phyloP scores from a whole-genome alignment of 2,329 filamentous ascomycete genomes.

The Sporothrix humicola region DNA sequence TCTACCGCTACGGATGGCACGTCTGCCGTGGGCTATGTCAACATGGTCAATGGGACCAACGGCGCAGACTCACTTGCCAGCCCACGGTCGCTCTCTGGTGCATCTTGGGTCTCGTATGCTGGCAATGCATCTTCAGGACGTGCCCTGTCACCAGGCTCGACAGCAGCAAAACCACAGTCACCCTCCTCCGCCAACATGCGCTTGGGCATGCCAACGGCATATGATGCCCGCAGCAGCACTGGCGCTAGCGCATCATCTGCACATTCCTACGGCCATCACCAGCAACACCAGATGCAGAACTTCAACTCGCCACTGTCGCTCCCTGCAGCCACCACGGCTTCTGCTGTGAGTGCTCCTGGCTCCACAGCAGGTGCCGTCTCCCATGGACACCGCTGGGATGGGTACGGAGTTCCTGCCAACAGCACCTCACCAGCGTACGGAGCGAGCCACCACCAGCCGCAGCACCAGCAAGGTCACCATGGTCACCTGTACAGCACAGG shows the following conservation, averaged over 20 bases:
- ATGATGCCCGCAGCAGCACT: conserved; percentile 40
- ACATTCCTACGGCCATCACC: conserved; percentile 34
- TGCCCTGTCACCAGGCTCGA: conserved; percentile 50
- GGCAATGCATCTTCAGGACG: conserved; percentile 44
- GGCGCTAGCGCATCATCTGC: conserved; percentile 4
- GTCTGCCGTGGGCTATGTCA: conserved; percentile 49
- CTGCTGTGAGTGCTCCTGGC: conserved; percentile 3
- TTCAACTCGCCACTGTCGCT: conserved; percentile 37
- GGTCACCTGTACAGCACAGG: conserved; percentile 36
- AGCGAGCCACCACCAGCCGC: conserved; percentile 33
- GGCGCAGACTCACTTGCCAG: conserved; percentile 59
- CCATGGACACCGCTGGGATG: conserved; percentile 36
- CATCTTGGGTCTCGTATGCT: conserved; percentile 51
- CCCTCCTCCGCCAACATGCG: conserved; percentile 44
- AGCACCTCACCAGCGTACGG: conserved; percentile 24
- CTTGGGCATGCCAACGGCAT: conserved; percentile 49
- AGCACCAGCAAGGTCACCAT: conserved; percentile 33
- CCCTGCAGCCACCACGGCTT: conserved; percentile 19
- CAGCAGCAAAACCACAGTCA: conserved; percentile 47
- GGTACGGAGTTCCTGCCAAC: conserved; percentile 34
- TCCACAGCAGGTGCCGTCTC: not conserved
- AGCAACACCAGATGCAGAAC: conserved; percentile 42
- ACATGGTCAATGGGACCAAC: conserved; percentile 45
- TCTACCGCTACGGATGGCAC: conserved; percentile 47
- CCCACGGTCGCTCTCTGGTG: conserved; percentile 57